Base-by-base conservation (phyloP, 2,329 filamentous ascomycete genomes). In the Cladosporium sp. region DNA sequence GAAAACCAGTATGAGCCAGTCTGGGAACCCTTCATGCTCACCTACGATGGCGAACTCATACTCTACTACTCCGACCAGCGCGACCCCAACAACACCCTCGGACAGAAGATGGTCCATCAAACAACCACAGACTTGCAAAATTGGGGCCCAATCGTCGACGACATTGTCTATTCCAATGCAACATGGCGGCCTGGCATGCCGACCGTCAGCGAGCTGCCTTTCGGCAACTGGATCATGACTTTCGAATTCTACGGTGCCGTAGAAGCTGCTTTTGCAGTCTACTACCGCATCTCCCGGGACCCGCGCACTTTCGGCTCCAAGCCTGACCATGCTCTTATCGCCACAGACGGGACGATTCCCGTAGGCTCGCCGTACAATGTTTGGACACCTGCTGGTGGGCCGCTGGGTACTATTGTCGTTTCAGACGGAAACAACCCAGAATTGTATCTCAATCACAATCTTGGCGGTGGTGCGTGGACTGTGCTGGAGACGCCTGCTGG, bases 41-140 rank as follows among this genome's bases (percentile, higher is more conserved):
- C 76, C 62, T 75, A 82, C 62, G 68, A 84, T 50, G 73, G 78
- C 47, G 71, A 78, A 45, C 68, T 88, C 15, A 75, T 87, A 30
- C 71, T 77, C 58, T 88, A 85, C 72, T 88, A 87, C 69, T 82
- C 83, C 1, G 85, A 88, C 64, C 85, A 88, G 62, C 77, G 84
- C 30, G 82, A 82, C 54, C 75, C 81, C 55, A 70, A 70, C 1
- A 72, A 87, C 60, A 50, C 48, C 11, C 48, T 50, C 33, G 84
- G 84, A 15, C 84, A 88, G 66, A 85, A 86, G 61, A 73, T 88
- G 33, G 75, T 80, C 2, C 83, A 88, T 64, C 82, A 86, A 65
- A 72, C 73, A 13, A 75, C 79, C 2, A 72, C 67, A 1, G 80
- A 88, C 59, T 71, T 86, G 16, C 66, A 71, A 51, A 78, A 64